Base-by-base conservation (phyloP, 176 grass and related monocot genomes). In the Carex cristatella region DNA sequence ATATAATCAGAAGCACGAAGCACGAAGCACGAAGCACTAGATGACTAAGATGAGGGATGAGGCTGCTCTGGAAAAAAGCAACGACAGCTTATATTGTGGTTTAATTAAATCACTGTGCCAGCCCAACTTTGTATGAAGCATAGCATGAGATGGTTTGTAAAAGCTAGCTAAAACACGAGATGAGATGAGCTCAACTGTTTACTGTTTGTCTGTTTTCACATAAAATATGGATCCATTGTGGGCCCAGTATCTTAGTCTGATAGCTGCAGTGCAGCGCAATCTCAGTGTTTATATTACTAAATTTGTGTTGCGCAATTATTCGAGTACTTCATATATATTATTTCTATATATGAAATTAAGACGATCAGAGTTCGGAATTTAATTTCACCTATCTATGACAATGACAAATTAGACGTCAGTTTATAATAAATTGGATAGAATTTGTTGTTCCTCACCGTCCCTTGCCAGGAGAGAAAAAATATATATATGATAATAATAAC, bases 61-160 rank as follows among this genome's bases (percentile, higher is more conserved):
- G 48, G 46, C 54, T 55, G 72, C 72, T 76, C 48, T 55, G 72
- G n/a, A 8, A 54, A 53, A 76, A 76, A 28, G 72, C 44, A 14
- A 76, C 72, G 48, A 76, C 72, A 76, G 27, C 48, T 76, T 76
- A 76, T 16, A 76, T 14, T 54, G 71, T 8, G 18, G 49, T 76
- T 48, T 54, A 32, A 11, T 5, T n/a, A 31, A 53, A 53, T 53
- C 46, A 76, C 72, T 31, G 72, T 53, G 14, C 12, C 2, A 30
- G 14, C 12, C 2, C 72, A 76, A 32, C 27, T 76, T 76, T 76
- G 48, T 55, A 76, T 55, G 48, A 76, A 76, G 69, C 37, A 16
- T 19, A 76, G 69, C 37, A 16, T 19, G 37, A 19, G 38, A 46
- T 44, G 19, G 48, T 76, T 55, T 55, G 48, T 76, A 48, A 76